Conservation (phyloP, 768 basidiomycete species). For the Mrakia frigida region DNA sequence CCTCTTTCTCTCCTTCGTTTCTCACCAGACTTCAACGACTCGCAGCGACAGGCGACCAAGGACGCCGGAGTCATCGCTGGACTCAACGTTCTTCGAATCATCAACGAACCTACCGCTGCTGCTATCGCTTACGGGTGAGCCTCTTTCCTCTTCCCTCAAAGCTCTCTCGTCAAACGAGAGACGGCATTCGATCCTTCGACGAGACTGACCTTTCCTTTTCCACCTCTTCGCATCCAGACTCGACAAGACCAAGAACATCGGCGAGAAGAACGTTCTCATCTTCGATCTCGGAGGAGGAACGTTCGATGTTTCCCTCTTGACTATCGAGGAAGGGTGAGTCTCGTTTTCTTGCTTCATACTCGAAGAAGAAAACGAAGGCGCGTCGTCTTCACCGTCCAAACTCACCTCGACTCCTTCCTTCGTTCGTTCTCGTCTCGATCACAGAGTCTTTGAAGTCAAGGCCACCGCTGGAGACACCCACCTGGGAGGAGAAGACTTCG, state of each 20-base stretch:
- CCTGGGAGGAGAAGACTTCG: slow-evolving; percentile 58
- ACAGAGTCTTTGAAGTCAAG: slow-evolving; percentile 43
- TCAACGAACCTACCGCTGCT: slow-evolving; percentile 22
- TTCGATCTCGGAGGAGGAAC: slow-evolving; percentile 21
- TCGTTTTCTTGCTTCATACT: no score
- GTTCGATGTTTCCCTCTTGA: slow-evolving; percentile 68
- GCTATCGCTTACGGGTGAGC: slow-evolving; percentile 19
- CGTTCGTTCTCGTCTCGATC: neutral
- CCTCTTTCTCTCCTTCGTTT: neutral
- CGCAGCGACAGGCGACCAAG: slow-evolving; percentile 95
- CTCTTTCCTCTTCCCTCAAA: no score
- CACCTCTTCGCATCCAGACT: neutral
- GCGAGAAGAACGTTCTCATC: slow-evolving; percentile 9
- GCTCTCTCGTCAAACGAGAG: no score
- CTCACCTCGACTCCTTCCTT: no score
- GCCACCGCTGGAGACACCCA: slow-evolving; percentile 90
- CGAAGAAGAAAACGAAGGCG: no score
- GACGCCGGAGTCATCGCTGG: slow-evolving; percentile 18
- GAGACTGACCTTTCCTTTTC: neutral
- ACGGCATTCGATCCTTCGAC: neutral
- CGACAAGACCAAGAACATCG: neutral
- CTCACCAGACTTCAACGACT: slow-evolving; percentile 82
- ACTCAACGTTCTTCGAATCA: slow-evolving; percentile 22
- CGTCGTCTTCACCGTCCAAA: no score
- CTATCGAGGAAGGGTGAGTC: slow-evolving; percentile 73